These are phyloP conservation scores for Tolypocladium amazonense DNA, from an alignment of 2,329 filamentous ascomycete species.

Conservation along the genomic window DNA sequence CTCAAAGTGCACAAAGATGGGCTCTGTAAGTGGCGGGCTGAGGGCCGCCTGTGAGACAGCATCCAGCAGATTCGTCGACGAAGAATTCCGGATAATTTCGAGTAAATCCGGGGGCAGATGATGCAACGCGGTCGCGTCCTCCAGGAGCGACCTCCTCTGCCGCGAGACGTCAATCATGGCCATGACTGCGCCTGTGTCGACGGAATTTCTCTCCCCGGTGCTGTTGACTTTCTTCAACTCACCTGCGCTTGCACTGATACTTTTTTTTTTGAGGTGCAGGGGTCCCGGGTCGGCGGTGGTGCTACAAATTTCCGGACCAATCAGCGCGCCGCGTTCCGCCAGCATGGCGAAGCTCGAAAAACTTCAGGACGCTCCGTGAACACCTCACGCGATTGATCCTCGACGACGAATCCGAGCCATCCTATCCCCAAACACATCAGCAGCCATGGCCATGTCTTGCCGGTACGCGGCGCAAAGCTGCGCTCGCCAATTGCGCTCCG, in stretches of 20 bases:
- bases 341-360: constrained; percentile 27
- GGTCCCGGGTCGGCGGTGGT: constrained; percentile 17
- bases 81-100: constrained; percentile 52
- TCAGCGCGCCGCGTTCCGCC: constrained; percentile 12
- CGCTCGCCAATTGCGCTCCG: constrained; percentile 48
- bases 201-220: constrained; percentile 13
- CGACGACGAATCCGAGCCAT: background rate
- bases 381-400: constrained; percentile 8
- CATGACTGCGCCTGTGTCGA: constrained; percentile 33
- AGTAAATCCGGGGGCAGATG: constrained; percentile 62
- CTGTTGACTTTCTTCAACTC: constrained; percentile 11
- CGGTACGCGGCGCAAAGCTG: constrained; percentile 55
- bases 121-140: constrained; percentile 40
- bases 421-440: constrained; percentile 13
- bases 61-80: constrained; percentile 58
- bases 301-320: constrained; percentile 27
- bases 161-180: constrained; percentile 42
- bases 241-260: constrained; percentile 9
- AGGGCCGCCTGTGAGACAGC: constrained; percentile 60
- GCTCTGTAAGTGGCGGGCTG: constrained; percentile 57
- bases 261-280: constrained; percentile 19
- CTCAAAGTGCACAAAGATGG: constrained; percentile 65
- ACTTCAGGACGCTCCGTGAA: constrained; percentile 22
- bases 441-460: constrained; percentile 51
- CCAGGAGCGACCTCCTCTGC: constrained; percentile 45